phyloP scores from a whole-genome alignment of 1,284 basidiomycete species.

The Inonotus hispidus region DNA sequence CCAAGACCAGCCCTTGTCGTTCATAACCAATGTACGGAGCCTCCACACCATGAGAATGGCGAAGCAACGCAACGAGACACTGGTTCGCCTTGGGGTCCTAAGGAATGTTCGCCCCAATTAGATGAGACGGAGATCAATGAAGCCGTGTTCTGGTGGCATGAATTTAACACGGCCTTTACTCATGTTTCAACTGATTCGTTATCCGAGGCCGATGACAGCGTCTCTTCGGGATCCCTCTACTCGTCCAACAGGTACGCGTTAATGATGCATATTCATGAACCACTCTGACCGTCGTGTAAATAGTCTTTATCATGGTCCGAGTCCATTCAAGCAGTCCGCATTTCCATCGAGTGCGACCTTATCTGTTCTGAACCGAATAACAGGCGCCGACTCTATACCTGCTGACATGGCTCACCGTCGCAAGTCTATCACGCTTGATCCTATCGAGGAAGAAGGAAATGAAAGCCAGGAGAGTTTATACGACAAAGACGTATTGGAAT shows the following conservation, averaged over 20 bases:
- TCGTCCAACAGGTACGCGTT: neutral
- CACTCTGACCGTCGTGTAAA: neutral
- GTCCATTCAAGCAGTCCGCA: neutral
- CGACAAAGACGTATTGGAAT: conserved; percentile 6
- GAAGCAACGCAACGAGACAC: too few relatives aligned
- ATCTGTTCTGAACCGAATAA: neutral
- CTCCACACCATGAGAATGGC: too few relatives aligned
- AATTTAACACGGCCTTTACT: neutral
- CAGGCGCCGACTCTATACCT: neutral
- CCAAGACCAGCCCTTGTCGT: neutral
- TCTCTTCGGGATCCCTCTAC: neutral
- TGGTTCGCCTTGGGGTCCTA: neutral
- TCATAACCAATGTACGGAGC: too few relatives aligned
- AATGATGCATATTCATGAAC: neutral
- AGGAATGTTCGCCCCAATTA: neutral
- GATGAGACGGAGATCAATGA: neutral
- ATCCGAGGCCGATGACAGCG: neutral
- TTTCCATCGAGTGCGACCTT: neutral
- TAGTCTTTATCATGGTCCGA: neutral
- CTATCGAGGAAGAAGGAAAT: neutral
- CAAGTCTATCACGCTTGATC: neutral
- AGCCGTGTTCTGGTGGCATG: conserved; percentile 7
- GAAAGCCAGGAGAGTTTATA: neutral
- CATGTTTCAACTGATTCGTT: neutral
- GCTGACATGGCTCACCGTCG: neutral